Evolutionary conservation across 176 grass and related monocot genomes (phyloP).

Genomic region (Cenchrus purpureus): DNA sequence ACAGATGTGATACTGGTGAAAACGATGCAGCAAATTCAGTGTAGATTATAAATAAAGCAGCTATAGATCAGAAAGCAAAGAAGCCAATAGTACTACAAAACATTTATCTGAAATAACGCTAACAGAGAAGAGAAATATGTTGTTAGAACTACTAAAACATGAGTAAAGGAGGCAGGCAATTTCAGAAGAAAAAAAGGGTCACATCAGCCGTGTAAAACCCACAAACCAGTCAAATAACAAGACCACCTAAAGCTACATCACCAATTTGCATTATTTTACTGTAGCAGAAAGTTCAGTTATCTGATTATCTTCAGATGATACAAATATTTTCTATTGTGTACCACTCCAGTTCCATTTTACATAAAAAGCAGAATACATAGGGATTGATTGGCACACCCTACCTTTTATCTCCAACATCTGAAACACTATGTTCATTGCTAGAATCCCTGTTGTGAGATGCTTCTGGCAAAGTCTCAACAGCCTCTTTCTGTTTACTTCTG

Average conservation of each 20-base stretch:
- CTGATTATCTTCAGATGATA: constrained; percentile 7
- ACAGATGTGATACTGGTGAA: constrained; percentile 56
- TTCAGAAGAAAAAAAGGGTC: neutral
- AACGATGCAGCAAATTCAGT: constrained; percentile 40
- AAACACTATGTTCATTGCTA: constrained; percentile 20
- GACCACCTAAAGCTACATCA: constrained; percentile 7
- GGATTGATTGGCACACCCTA: constrained; percentile 27
- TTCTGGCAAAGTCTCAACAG: constrained; percentile 39
- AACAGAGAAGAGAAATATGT: neutral
- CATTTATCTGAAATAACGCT: constrained; percentile 10
- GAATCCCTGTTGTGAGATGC: constrained; percentile 31
- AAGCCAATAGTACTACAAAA: constrained; percentile 26
- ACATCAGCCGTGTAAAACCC: neutral
- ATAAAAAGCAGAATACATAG: constrained; percentile 23
- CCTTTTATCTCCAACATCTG: constrained; percentile 53
- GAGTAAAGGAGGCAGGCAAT: neutral
- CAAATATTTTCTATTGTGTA: neutral
- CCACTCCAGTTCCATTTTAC: neutral
- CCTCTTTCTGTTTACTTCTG: constrained; percentile 54
- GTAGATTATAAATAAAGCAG: constrained; percentile 24
- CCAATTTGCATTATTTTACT: neutral
- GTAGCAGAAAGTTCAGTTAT: neutral
- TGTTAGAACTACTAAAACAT: neutral
- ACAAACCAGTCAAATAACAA: constrained; percentile 7
- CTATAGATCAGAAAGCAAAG: constrained; percentile 30